phyloP scores from a whole-genome alignment of 2,329 filamentous ascomycete species.

The Neonectria faginata region DNA sequence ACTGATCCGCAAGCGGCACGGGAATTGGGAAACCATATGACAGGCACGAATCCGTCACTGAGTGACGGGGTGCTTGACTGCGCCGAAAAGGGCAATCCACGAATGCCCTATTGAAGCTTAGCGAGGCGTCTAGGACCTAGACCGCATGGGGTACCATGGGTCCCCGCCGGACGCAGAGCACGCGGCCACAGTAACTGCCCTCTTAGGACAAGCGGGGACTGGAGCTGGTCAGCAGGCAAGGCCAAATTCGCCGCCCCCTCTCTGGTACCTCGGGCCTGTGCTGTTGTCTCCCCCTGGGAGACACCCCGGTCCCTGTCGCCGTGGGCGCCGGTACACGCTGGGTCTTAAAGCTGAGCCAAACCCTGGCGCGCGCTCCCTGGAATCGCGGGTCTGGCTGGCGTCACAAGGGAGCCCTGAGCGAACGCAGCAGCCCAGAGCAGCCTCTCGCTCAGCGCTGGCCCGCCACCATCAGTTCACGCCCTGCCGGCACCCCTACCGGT shows the following conservation, averaged over 20 bases:
- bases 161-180: constrained; percentile 34
- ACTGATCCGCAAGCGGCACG: constrained; percentile 32
- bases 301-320: constrained; percentile 40
- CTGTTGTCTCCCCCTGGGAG: constrained; percentile 42
- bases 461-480: constrained; percentile 1
- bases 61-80: constrained; percentile 21
- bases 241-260: constrained; percentile 45
- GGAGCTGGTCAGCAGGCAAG: constrained; percentile 44
- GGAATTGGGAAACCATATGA: constrained; percentile 35
- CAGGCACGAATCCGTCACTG: constrained; percentile 23
- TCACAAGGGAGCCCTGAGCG: constrained; percentile 25
- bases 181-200: constrained; percentile 40
- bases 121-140: neutral
- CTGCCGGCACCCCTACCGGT: neutral
- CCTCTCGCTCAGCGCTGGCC: neutral
- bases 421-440: constrained; percentile 3
- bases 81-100: constrained; percentile 25
- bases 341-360: constrained; percentile 34
- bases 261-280: constrained; percentile 43
- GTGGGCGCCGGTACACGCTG: constrained; percentile 34
- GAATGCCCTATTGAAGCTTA: constrained; percentile 30
- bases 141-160: constrained; percentile 23
- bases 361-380: constrained; percentile 29
- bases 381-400: constrained; percentile 32
- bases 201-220: constrained; percentile 40